phyloP scores from a whole-genome alignment of 2,329 filamentous ascomycete genomes.

The Aspergillus puulaauensis region DNA sequence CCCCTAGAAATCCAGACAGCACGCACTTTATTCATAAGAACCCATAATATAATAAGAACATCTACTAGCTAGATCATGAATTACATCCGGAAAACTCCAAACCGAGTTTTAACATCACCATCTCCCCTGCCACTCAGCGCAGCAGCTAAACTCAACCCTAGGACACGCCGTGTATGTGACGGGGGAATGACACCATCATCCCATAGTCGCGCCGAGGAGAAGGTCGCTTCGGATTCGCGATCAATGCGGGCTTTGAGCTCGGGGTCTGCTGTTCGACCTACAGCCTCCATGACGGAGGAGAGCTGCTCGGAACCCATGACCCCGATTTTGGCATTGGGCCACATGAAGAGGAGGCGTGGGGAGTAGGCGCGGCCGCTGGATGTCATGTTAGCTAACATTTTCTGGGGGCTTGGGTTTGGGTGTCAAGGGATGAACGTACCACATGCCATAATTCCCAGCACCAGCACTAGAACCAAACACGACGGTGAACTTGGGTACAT shows the following conservation, averaged over 20 bases:
- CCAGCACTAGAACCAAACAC: constrained; percentile 92
- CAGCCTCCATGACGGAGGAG: constrained; percentile 88
- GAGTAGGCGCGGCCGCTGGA: constrained; percentile 79
- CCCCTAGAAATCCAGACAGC: background rate
- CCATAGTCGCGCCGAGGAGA: constrained; percentile 87
- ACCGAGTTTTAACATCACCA: constrained; percentile 60
- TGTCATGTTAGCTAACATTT: background rate
- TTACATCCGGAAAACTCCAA: constrained; percentile 83
- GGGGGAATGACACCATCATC: constrained; percentile 82
- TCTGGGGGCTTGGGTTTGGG: background rate
- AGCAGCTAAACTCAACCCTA: constrained; percentile 71
- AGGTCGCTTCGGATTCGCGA: constrained; percentile 82
- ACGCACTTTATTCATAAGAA: background rate
- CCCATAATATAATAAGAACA: background rate
- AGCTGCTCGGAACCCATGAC: constrained; percentile 97
- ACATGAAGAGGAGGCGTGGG: constrained; percentile 92
- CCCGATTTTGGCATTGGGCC: constrained; percentile 93
- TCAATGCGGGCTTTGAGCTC: constrained; percentile 83
- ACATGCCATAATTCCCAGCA: constrained; percentile 98
- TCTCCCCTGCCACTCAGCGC: constrained; percentile 68
- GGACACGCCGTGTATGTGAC: constrained; percentile 69
- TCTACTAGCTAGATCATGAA: background rate
- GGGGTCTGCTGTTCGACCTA: constrained; percentile 79
- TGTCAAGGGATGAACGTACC: constrained; percentile 44
- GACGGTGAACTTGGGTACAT: constrained; percentile 95